A percentile compares a stretch with the other conserved stretches of the same genome.
Conservation (phyloP, 2,329 filamentous ascomycete genomes). For the Alternaria ethzedia region DNA sequence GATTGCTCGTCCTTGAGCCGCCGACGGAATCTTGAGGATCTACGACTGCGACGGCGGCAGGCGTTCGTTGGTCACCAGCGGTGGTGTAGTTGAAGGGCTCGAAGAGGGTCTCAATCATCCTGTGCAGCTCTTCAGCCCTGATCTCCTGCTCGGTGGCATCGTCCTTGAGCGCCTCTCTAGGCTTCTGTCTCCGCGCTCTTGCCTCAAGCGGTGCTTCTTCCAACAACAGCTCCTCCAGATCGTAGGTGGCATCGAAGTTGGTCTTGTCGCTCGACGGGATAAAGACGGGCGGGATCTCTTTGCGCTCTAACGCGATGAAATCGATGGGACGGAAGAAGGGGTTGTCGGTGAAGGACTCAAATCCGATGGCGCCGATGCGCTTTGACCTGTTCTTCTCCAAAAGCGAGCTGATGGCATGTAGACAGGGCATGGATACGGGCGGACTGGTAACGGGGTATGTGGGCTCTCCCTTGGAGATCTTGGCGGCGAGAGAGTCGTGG, state of each 20-base stretch:
- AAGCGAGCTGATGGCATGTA: slow-evolving; percentile 85
- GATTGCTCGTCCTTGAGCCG: slow-evolving; percentile 43
- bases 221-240: slow-evolving; percentile 88
- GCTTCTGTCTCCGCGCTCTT: slow-evolving; percentile 89
- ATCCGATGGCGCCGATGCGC: slow-evolving; percentile 82
- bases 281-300: slow-evolving; percentile 90
- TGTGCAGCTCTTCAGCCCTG: slow-evolving; percentile 89
- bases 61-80: slow-evolving; percentile 74
- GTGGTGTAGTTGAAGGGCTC: slow-evolving; percentile 94
- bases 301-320: slow-evolving; percentile 82
- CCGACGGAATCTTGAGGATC: slow-evolving; percentile 38
- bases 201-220: slow-evolving; percentile 96
- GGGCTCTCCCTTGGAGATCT: slow-evolving; percentile 81
- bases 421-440: slow-evolving; percentile 83
- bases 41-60: slow-evolving; percentile 32
- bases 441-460: slow-evolving; percentile 93
- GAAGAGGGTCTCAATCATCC: slow-evolving; percentile 93
- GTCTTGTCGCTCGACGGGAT: slow-evolving; percentile 95
- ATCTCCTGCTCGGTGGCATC: slow-evolving; percentile 96
- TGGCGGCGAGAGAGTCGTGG: slow-evolving; percentile 77
- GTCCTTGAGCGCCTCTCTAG: slow-evolving; percentile 86
- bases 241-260: slow-evolving; percentile 98
- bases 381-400: slow-evolving; percentile 80
- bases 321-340: slow-evolving; percentile 89
- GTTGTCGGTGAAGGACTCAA: slow-evolving; percentile 83